Evolutionary conservation across 108 stramenopile species (phyloP).

Genomic region (Heterococcus sp.): DNA sequence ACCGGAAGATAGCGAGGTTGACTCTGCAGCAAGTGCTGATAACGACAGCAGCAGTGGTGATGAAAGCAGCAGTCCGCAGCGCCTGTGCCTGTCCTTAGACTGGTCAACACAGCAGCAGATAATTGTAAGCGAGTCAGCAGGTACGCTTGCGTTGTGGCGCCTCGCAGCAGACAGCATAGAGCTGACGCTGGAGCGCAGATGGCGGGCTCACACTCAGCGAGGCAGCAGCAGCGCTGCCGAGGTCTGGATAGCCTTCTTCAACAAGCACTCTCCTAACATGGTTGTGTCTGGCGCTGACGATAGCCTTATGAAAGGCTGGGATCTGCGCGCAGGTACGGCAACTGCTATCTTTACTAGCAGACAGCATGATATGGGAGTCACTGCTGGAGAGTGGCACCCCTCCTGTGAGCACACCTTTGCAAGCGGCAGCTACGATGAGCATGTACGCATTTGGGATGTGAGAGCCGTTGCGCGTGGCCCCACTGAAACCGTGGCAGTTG

Average conservation of each 20-base stretch:
- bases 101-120: no score
- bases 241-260: conserved; percentile 39
- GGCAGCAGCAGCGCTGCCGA: conserved; percentile 17
- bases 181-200: conserved; percentile 1
- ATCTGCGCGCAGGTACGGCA: conserved; percentile 1
- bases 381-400: conserved; percentile 40
- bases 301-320: conserved; percentile 44
- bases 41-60: no score
- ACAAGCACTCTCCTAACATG: neutral
- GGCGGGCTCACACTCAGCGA: conserved; percentile 11
- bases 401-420: conserved; percentile 10
- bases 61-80: no score
- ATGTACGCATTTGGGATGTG: conserved; percentile 33
- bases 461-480: conserved; percentile 1
- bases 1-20: no score
- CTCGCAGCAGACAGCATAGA: conserved; percentile 4
- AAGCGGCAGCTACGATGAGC: conserved; percentile 44
- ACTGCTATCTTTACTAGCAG: conserved; percentile 18
- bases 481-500: conserved; percentile 3
- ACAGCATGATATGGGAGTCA: conserved; percentile 25
- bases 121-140: conserved; percentile 33
- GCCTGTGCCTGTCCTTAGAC: conserved; percentile 29
- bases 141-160: conserved; percentile 25
- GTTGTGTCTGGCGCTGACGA: conserved; percentile 42
- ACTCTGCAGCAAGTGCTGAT: no score